Evolutionary conservation across 2,329 filamentous ascomycete species (phyloP), one percentile per base, ranked within the genome.

Genomic region (Colletotrichum kahawae): DNA sequence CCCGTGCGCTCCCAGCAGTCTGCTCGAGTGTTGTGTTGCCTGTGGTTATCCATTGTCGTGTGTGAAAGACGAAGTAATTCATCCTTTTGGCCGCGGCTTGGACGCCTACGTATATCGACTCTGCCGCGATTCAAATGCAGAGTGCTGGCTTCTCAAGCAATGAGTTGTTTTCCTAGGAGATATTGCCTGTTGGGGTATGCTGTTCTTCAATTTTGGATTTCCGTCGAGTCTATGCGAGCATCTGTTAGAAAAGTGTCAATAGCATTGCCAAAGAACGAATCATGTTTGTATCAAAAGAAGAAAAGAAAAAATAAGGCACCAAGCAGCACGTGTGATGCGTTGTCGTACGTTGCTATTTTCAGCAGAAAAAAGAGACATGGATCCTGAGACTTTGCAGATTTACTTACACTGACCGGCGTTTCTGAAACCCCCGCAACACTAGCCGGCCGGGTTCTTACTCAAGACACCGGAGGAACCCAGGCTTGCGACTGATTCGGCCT

Each of bases 371-470:
- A 59, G 56, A 59, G 27, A 9, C 48, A 57, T 33, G 48, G 64
- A 36, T 67, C n/a, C 48, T 43, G 56, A 51, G 33, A 65, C 36
- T 38, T 38, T 38, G 36, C 36, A 38, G 16, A 38, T 18, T 38
- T 38, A 38, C 51, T 60, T 18, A 67, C 51, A 33, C 64, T 69
- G 29, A 76, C 43, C 36, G 66, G 67, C 31, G 71, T 66, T 63
- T 74, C 67, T 33, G 71, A 67, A 51, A 75, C 64, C 27, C 74
- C 73, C 33, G 73, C 73, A 63, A 71, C 36, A 38, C 69, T 67
- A 38, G 7, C 67, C 71, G 31, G 71, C 67, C 29, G 71, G 27
- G 56, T 70, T 66, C 66, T 76, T 70, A 38, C 65, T 73, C 27
- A 70, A 54, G 13, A 66, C 65, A 29, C 66, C 54, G 18, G 74